These are phyloP conservation scores for Acanthamoeba sp. DNA, from an alignment of 208 protist species.

Conservation along the genomic window DNA sequence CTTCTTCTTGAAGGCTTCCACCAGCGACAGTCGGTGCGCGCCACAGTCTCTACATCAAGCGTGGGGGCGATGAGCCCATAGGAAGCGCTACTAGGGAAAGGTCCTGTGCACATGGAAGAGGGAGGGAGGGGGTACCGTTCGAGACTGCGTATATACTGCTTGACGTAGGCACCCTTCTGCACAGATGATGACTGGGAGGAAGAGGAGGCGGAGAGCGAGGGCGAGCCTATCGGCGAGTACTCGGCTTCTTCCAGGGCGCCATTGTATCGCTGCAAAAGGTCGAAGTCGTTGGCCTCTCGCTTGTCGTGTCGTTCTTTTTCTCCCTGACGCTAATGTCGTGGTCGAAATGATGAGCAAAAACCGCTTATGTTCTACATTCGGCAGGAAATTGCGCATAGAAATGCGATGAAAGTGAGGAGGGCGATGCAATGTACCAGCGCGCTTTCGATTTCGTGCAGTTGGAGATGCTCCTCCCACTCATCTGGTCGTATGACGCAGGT, in stretches of 20 bases:
- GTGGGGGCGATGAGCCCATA: neutral
- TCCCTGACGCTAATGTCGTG: conserved; percentile 32
- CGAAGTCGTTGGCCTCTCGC: conserved; percentile 52
- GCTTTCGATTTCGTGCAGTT: conserved; percentile 42
- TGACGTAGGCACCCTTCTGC: conserved; percentile 41
- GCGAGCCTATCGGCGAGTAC: neutral
- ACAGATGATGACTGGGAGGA: neutral
- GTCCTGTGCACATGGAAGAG: neutral
- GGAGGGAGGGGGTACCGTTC: neutral
- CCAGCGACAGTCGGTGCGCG: neutral
- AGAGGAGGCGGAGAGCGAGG: neutral
- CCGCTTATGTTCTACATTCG: too few relatives aligned
- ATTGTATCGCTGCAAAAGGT: conserved; percentile 38
- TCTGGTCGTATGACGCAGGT: conserved; percentile 26
- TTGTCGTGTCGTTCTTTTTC: conserved; percentile 48
- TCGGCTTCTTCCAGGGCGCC: neutral
- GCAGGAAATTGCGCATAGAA: neutral
- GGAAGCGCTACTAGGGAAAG: neutral
- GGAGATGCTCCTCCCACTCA: conserved; percentile 63
- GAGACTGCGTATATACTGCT: conserved; percentile 55
- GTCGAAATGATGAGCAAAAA: too few relatives aligned
- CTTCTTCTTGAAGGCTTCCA: conserved; percentile 60
- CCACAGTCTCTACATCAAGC: neutral
- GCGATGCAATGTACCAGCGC: neutral
- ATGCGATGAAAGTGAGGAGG: neutral